Evolutionary conservation across 345 rosid species (phyloP), one percentile per base, ranked within the genome.

Genomic region (Salix udensis): DNA sequence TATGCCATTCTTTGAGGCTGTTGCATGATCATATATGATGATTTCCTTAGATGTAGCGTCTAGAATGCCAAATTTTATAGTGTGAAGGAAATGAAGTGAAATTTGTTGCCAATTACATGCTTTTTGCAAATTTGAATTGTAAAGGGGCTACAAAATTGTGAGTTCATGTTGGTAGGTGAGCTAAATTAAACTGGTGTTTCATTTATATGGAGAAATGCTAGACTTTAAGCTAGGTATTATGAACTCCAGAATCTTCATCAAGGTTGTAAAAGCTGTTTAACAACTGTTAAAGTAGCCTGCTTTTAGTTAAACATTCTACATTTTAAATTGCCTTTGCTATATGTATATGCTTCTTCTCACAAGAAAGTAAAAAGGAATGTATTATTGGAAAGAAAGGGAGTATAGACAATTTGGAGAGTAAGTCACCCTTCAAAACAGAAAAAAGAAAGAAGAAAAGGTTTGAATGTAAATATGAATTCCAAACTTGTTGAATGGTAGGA

Each of bases 1-100:
- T 92, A 84, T 71, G 81, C 42, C 68, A 73, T 73, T 37, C 14
- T 58, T 69, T 70, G 21, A 71, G 46, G n/a, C 21, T 30, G 39
- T 31, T 8, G 71, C 53, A 58, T 60, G 30, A 28, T 14, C 62
- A 42, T 42, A 28, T 69, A 28, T 69, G 44, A 50, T 48, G 6
- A 8, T 74, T 72, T 52, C 52, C 7, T 26, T 76, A 34, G 26
- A 50, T 46, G 40, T 23, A 62, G 23, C 18, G 44, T 61, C 34
- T 26, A 68, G 28, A 42, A 37, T 28, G 28, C 50, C 21, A 24
- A 48, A 11, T 30, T 14, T 30, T 66, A 7, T n/a, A 4, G 39
- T 24, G 24, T 52, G 36, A 66, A 46, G 34, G 58, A 46, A 48
- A 31, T 42, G 37, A 36, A 48, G 9, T 19, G 15, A 24, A 24